These are phyloP conservation scores for Suillus brevipes DNA, from an alignment of 768 basidiomycete species.

Conservation along the genomic window DNA sequence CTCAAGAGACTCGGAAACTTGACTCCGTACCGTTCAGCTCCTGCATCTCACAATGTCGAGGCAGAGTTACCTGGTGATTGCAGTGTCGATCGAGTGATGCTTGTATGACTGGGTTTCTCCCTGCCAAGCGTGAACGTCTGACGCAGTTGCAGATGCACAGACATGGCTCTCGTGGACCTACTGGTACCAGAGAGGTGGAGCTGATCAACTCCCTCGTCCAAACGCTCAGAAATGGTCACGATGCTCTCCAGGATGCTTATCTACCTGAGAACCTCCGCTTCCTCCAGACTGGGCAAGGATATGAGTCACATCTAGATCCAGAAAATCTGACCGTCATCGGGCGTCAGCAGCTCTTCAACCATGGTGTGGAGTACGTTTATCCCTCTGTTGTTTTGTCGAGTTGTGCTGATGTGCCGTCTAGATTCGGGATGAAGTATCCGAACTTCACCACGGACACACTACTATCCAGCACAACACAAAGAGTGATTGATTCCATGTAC, in stretches of 20 bases:
- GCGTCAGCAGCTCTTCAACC: slow-evolving; percentile 39
- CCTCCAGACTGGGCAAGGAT: slow-evolving; percentile 33
- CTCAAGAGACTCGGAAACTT: slow-evolving; percentile 29
- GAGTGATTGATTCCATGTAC: slow-evolving; percentile 41
- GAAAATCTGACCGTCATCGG: slow-evolving; percentile 40
- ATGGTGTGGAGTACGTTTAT: slow-evolving; percentile 36
- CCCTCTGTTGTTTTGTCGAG: neutral
- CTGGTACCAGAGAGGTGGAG: slow-evolving; percentile 22
- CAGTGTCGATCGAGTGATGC: slow-evolving; percentile 34
- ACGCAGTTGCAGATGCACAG: slow-evolving; percentile 35
- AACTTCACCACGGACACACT: slow-evolving; percentile 18
- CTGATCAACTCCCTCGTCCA: slow-evolving; percentile 35
- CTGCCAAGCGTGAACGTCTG: neutral
- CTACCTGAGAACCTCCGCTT: slow-evolving; percentile 38
- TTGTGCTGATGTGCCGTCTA: slow-evolving; percentile 2
- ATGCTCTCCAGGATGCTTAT: slow-evolving; percentile 25
- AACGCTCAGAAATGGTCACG: slow-evolving; percentile 29
- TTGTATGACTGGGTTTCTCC: slow-evolving; percentile 18
- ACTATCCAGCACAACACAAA: slow-evolving; percentile 16
- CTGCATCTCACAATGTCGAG: slow-evolving; percentile 24
- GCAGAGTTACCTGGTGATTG: slow-evolving; percentile 31
- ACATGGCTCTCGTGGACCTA: slow-evolving; percentile 43
- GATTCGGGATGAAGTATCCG: slow-evolving; percentile 26
- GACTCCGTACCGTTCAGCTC: slow-evolving; percentile 31
- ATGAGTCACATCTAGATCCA: slow-evolving; percentile 33